Conservation (phyloP, 2,329 filamentous ascomycete species). For the Rhynchosporium secalis region DNA sequence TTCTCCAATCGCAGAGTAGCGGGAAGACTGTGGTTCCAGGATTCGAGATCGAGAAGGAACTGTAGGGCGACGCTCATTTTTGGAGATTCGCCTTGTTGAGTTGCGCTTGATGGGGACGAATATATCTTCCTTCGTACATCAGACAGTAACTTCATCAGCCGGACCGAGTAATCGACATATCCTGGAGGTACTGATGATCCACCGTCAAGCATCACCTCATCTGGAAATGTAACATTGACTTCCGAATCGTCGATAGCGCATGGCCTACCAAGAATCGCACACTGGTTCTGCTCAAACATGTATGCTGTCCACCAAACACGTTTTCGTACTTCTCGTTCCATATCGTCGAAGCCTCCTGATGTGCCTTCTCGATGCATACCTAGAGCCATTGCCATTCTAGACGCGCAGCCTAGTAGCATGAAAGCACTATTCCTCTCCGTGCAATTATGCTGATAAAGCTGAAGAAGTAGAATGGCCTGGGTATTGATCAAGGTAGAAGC, state of each 20-base stretch:
- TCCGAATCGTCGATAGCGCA: slow-evolving; percentile 37
- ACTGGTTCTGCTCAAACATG: slow-evolving; percentile 37
- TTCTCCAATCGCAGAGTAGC: slow-evolving; percentile 30
- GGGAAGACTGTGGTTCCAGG: slow-evolving; percentile 36
- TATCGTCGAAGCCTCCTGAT: slow-evolving; percentile 41
- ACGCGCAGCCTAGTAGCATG: slow-evolving; percentile 44
- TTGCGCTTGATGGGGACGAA: slow-evolving; percentile 25
- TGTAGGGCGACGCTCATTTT: slow-evolving; percentile 30
- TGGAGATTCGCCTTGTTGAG: slow-evolving; percentile 27
- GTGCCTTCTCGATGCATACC: slow-evolving; percentile 47
- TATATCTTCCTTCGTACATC: slow-evolving; percentile 37
- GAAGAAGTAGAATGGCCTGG: slow-evolving; percentile 45
- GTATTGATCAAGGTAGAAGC: slow-evolving; percentile 45
- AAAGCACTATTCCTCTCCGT: slow-evolving; percentile 46
- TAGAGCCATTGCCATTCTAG: slow-evolving; percentile 46
- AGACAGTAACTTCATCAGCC: slow-evolving; percentile 32
- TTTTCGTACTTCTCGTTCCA: slow-evolving; percentile 36
- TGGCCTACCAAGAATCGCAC: slow-evolving; percentile 36
- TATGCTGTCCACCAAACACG: slow-evolving; percentile 39
- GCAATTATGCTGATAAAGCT: slow-evolving; percentile 45
- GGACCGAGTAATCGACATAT: slow-evolving; percentile 34
- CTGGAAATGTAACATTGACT: slow-evolving; percentile 35
- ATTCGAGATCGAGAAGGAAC: slow-evolving; percentile 32
- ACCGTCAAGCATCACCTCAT: slow-evolving; percentile 36
- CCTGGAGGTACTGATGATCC: slow-evolving; percentile 30